These are phyloP conservation scores for Psilocybe tampanensis DNA, from an alignment of 768 basidiomycete genomes.

Conservation along the genomic window DNA sequence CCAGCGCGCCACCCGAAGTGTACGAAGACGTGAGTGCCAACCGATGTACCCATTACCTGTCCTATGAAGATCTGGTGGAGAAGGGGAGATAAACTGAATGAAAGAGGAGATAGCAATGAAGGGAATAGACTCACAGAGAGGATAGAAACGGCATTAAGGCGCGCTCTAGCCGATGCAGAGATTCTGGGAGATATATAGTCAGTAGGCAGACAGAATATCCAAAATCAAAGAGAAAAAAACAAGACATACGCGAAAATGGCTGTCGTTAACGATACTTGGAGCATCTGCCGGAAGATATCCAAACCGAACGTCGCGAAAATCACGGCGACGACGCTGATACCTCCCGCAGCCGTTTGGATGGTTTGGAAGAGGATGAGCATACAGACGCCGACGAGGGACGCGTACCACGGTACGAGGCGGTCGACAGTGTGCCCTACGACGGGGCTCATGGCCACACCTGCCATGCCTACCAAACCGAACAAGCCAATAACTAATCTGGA, in stretches of 20 bases:
- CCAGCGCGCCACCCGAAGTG: slow-evolving; percentile 70
- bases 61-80: slow-evolving; percentile 63
- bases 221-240: slow-evolving; percentile 1
- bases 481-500: slow-evolving; percentile 61
- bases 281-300: slow-evolving; percentile 75
- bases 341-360: slow-evolving; percentile 71
- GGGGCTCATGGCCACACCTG: slow-evolving; percentile 72
- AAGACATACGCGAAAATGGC: slow-evolving; percentile 54
- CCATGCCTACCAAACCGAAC: slow-evolving; percentile 74
- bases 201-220: background rate
- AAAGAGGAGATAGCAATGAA: background rate
- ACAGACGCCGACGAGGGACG: slow-evolving; percentile 58
- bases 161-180: slow-evolving; percentile 53
- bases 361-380: slow-evolving; percentile 52
- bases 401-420: slow-evolving; percentile 75
- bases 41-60: slow-evolving; percentile 81
- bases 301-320: slow-evolving; percentile 69
- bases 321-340: slow-evolving; percentile 70
- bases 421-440: slow-evolving; percentile 72
- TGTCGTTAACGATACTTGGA: slow-evolving; percentile 68
- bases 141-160: slow-evolving; percentile 78
- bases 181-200: slow-evolving; percentile 33
- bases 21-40: slow-evolving; percentile 73
- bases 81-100: background rate
- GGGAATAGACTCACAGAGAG: slow-evolving; percentile 50